Evolutionary conservation across 2,329 filamentous ascomycete species (phyloP).

Genomic region (Pseudocercospora vitis): DNA sequence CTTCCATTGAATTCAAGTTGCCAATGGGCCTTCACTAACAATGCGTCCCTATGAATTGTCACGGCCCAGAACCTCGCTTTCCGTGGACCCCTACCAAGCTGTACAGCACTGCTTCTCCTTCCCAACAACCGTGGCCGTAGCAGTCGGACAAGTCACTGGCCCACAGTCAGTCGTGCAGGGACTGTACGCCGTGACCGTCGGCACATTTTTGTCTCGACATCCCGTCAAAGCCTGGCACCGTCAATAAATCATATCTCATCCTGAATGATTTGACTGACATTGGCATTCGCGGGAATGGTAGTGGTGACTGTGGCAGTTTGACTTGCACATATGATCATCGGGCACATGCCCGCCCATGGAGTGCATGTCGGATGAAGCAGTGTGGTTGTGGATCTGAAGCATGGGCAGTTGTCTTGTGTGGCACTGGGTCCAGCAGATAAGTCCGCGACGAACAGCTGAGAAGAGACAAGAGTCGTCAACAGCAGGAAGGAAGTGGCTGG

Average conservation of each 20-base stretch:
- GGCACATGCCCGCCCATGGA: slow-evolving; percentile 13
- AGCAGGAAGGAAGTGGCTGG: slow-evolving; percentile 2
- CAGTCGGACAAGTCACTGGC: slow-evolving; percentile 19
- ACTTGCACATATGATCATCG: slow-evolving; percentile 13
- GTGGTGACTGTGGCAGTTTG: slow-evolving; percentile 15
- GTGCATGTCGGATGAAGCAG: slow-evolving; percentile 14
- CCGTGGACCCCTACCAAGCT: neutral
- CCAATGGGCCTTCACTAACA: neutral
- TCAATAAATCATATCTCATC: no score
- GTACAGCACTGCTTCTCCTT: slow-evolving; percentile 14
- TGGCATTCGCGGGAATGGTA: neutral
- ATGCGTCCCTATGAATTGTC: neutral
- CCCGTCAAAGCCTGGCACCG: neutral
- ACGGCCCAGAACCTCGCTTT: neutral
- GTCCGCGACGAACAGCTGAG: neutral
- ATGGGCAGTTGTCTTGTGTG: slow-evolving; percentile 8
- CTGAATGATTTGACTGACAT: neutral
- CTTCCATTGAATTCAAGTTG: no score
- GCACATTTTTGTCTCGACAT: slow-evolving; percentile 11
- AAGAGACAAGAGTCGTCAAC: neutral
- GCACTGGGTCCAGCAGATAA: neutral
- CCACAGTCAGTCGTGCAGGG: slow-evolving; percentile 17
- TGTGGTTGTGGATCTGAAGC: slow-evolving; percentile 17
- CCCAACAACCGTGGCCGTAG: slow-evolving; percentile 13
- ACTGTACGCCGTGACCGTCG: slow-evolving; percentile 8